Base-by-base conservation (phyloP, 306 rosid species). In the Alnus glutinosa region DNA sequence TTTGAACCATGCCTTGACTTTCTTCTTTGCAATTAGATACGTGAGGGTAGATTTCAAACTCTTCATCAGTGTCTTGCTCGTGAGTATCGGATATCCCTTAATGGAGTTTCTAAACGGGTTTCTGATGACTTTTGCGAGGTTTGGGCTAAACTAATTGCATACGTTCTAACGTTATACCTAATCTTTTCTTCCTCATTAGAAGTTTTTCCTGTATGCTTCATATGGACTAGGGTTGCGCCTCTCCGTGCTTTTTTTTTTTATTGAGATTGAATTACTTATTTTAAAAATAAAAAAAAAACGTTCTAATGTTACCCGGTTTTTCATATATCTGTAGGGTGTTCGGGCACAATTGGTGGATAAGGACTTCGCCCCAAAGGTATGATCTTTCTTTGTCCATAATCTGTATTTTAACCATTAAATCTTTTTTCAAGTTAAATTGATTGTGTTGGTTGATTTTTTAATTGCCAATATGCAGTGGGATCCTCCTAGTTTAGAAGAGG, bases 351-450 rank as follows among this genome's bases (percentile, higher is more conserved):
- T 95, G 86, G 92, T 91, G 52, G 93, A 95, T 48, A 95, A 89
- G 81, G 99, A 95, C 85, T 95, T 95, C 64, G 87, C 96, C 12
- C 99, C 99, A 6, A 91, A 89, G 98, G 99, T 93, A 89, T 30
- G 63, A 55, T 70, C 68, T 49, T 73, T 34, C 71, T 44, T 51
- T 74, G 62, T 67, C 75, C 50, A 58, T 72, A n/a, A 61, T 44
- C 1, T 50, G 32, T 74, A 54, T 69, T 42, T 32, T 7, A 37
- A n/a, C 61, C 42, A 42, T 49, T 47, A 46, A n/a, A 12, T 36
- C 11, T 4, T 57, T 15, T 55, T 39, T 19, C 34, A 71, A 52
- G 76, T 14, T 28, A 28, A 1, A 34, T 42, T 36, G 78, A 28
- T 70, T 36, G 32, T 78, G 44, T 75, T 62, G 47, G 70, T 42